Evolutionary conservation across 805 yeast genomes (phyloP), one percentile per base, ranked within the genome.

Genomic region (Sporopachydermia lactativora): DNA sequence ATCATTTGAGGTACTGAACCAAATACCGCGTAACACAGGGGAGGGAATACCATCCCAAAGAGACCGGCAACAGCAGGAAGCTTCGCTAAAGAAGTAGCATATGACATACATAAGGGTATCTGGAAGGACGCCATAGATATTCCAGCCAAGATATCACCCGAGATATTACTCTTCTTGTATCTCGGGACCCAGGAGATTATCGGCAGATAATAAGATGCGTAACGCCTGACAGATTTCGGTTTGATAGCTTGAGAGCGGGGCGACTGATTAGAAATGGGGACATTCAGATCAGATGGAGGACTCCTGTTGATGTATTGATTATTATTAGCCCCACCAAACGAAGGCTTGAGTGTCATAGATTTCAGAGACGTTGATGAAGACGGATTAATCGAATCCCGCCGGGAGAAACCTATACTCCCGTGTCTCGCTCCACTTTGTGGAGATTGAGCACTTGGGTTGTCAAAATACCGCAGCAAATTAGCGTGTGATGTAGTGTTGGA

Each of bases 1-100:
- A 85, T 76, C 80, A 86, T 74, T 44, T 78, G 79, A 0, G 95
- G 95, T 1, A 85, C 94, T 0, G 94, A 73, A 0, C 96, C 96
- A 44, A 85, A 65, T 3, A 85, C 45, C 4, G 84, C 68, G 54
- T 86, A 86, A 5, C 82, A 60, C n/a, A 80, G 60, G 0, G 95
- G 94, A 0, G 92, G 84, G 3, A 81, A 64, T 1, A 82, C 77
- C 39, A 85, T 66, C 0, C 86, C 83, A 47, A 77, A 71, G 5
- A 88, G 63, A 0, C 96, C 96, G 47, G 81, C 73, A 2, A 81
- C 57, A 0, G 95, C 83, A 6, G 92, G 89, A 8, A 84, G 78
- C 50, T 78, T 83, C 2, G 95, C 94, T 37, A 86, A 65, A 0
- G 94, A 77, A 0, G 84, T 77, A 3, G 95, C 92, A 52, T 81